Evolutionary conservation across 495 filamentous ascomycete species (phyloP), one percentile per base, ranked within the genome.

Genomic region (Trypethelium eluteriae): DNA sequence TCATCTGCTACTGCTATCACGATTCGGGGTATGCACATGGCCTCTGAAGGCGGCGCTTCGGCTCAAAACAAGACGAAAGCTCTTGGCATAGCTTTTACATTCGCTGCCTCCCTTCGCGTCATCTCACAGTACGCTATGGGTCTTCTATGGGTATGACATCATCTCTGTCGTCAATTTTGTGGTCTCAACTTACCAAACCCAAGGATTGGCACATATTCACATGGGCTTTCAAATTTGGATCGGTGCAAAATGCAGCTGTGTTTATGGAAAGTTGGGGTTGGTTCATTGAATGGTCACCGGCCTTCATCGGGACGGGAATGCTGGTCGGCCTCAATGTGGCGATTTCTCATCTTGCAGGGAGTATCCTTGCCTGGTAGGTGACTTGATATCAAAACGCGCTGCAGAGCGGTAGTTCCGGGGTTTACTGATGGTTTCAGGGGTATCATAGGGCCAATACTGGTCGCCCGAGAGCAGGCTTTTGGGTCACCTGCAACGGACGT

Each of bases 221-320:
- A 16, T 68, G 67, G 67, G 6, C 14, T 61, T 68, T 57, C 65
- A 50, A 63, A 62, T 68, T 57, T 68, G 67, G 67, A 5, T 36
- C 49, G 18, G 4, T 46, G 36, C 56, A 32, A 69, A 7, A 82
- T 70, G 76, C 74, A 66, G 84, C 84, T 0, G 69, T 88, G 67
- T 79, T 81, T 62, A 81, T 86, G 34, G 85, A 88, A 74, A 86
- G 81, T 66, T 88, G 86, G 86, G 84, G 84, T 34, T 89, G 86
- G 86, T 78, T 80, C 64, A 78, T 85, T 49, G 85, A 88, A 69
- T 86, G 78, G 75, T 88, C 86, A 0, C 86, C 86, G 0, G 86
- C 86, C 44, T 88, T 89, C 73, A 87, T 88, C 66, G 86, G 86
- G 36, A 80, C 79, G 63, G 86, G 86, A 41, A 85, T 89, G 71